Percentiles rank a stretch among this genome's conserved stretches.
Evolutionary conservation across 768 basidiomycete species (phyloP).

Genomic region (Myochromella boudieri): DNA sequence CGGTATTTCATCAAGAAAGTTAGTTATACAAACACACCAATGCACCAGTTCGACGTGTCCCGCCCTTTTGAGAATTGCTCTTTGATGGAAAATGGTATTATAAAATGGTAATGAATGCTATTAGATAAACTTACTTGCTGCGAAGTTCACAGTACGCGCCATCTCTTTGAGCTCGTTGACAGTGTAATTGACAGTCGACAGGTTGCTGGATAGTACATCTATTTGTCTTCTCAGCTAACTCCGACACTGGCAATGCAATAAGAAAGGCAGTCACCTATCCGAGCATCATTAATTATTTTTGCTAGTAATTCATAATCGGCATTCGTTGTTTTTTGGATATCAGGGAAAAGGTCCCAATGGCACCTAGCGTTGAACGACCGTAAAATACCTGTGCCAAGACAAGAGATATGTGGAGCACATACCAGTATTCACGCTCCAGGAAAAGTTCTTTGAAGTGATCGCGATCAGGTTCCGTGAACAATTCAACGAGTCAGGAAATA

Average conservation of each 20-base stretch:
- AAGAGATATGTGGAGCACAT: not conserved
- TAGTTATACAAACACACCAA: conserved; percentile 1
- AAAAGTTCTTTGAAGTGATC: conserved; percentile 3
- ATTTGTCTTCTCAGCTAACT: too few relatives aligned
- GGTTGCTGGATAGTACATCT: conserved; percentile 9
- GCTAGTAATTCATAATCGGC: conserved; percentile 1
- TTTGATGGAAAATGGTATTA: not conserved
- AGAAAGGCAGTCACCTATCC: conserved; percentile 4
- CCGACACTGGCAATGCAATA: not conserved
- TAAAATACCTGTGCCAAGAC: not conserved
- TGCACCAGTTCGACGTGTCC: conserved; percentile 9
- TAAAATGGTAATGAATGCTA: not conserved
- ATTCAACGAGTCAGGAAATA: not conserved
- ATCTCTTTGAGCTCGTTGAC: conserved; percentile 11
- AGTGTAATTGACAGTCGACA: conserved; percentile 5
- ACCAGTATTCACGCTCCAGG: conserved; percentile 14
- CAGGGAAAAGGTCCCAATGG: conserved; percentile 14
- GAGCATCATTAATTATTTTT: conserved; percentile 6
- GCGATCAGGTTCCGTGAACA: not conserved
- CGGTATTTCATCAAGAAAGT: not conserved
- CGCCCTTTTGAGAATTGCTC: not conserved
- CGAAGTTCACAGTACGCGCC: conserved; percentile 10
- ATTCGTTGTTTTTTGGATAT: not conserved
- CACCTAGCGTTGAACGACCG: too few relatives aligned
- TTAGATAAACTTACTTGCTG: not conserved